These are phyloP conservation scores for Rhynchosporium agropyri DNA, from an alignment of 2,329 filamentous ascomycete species.

Conservation along the genomic window DNA sequence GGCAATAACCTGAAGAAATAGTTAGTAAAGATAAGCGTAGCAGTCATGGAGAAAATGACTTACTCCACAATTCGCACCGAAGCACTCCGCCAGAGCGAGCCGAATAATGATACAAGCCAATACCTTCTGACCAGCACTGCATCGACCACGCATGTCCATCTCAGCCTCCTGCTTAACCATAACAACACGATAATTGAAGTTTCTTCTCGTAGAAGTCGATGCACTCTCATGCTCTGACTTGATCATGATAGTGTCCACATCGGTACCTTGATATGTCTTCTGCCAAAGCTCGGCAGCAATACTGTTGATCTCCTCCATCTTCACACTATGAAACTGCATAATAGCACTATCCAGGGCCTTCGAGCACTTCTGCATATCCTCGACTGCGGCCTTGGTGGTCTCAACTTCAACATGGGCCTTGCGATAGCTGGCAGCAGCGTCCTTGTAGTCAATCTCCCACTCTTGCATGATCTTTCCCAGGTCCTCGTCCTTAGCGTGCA, in stretches of 20 bases:
- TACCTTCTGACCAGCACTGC: conserved; percentile 95
- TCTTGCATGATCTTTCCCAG: conserved; percentile 72
- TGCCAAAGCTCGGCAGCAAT: conserved; percentile 98
- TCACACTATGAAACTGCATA: conserved; percentile 93
- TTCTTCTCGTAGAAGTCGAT: conserved; percentile 61
- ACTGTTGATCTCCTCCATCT: conserved; percentile 97
- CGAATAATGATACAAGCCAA: conserved; percentile 97
- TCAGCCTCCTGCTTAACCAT: conserved; percentile 98
- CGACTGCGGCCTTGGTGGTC: conserved; percentile 89
- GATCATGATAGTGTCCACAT: conserved; percentile 96
- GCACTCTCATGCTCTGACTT: conserved; percentile 82
- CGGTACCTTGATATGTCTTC: conserved; percentile 93
- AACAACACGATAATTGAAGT: conserved; percentile 95
- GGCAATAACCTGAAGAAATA: conserved; percentile 67
- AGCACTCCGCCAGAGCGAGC: conserved; percentile 92
- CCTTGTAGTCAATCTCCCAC: conserved; percentile 84
- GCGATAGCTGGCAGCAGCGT: conserved; percentile 78
- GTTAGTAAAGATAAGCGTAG: conserved; percentile 15
- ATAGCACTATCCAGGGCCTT: conserved; percentile 91
- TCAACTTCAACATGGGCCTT: conserved; percentile 87
- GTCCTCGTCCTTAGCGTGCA: conserved; percentile 84
- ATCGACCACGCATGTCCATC: conserved; percentile 99
- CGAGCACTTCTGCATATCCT: conserved; percentile 82
- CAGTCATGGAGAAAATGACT: conserved; percentile 25
- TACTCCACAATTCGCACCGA: conserved; percentile 87